Evolutionary conservation across 2,329 filamentous ascomycete species (phyloP).

Genomic region (Trichophyton equinum): DNA sequence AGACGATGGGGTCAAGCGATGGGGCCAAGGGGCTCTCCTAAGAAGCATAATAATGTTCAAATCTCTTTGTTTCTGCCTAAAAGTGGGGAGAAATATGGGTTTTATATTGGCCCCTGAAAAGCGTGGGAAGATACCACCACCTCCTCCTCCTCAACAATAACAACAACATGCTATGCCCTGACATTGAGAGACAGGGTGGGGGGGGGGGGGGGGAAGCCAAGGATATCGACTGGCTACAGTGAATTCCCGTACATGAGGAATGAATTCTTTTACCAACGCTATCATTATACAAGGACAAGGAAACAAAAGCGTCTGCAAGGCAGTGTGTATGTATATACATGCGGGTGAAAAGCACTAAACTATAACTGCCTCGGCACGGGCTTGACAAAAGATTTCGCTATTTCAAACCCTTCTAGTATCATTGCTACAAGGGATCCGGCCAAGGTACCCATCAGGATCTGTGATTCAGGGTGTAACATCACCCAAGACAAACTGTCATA

Average conservation of each 20-base stretch:
- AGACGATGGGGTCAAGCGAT: too few species aligned
- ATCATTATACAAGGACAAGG: too few species aligned
- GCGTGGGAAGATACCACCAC: background rate
- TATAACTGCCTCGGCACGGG: background rate
- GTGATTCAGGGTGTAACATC: background rate
- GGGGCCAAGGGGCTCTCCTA: too few species aligned
- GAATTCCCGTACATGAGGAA: background rate
- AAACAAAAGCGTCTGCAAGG: background rate
- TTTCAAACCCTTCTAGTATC: background rate
- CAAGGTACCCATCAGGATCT: slow-evolving; percentile 7
- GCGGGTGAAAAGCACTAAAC: background rate
- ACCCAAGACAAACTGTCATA: background rate
- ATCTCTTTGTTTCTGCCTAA: background rate
- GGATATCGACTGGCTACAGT: background rate
- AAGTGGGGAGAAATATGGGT: background rate
- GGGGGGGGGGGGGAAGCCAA: background rate
- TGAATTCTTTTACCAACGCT: background rate
- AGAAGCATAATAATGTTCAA: too few species aligned
- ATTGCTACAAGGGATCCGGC: background rate
- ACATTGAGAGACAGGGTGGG: background rate
- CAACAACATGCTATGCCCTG: too few species aligned
- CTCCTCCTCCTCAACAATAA: too few species aligned
- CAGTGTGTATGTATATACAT: background rate
- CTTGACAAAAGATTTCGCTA: background rate
- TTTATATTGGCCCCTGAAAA: too few species aligned